phyloP scores from a whole-genome alignment of 805 yeast species.

The Yamadazyma akitaensis region DNA sequence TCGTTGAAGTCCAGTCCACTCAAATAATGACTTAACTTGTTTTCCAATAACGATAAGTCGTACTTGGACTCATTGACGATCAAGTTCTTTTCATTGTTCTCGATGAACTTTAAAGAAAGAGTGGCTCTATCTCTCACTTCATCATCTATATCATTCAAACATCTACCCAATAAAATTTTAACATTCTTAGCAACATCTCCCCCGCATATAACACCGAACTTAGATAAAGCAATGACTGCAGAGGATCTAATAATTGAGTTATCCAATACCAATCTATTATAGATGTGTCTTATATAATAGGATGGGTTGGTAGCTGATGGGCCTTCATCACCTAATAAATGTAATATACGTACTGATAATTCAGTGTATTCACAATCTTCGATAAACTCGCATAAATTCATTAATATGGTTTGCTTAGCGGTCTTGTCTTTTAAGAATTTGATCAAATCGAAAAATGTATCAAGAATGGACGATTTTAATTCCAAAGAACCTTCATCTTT shows the following conservation, averaged over 20 bases:
- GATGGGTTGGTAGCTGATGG: slow-evolving; percentile 85
- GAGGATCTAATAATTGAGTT: slow-evolving; percentile 94
- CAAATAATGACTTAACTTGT: slow-evolving; percentile 69
- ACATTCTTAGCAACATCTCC: slow-evolving; percentile 64
- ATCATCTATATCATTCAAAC: slow-evolving; percentile 86
- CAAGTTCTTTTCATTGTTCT: slow-evolving; percentile 36
- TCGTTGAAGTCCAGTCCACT: slow-evolving; percentile 44
- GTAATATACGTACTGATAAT: slow-evolving; percentile 87
- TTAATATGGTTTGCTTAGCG: slow-evolving; percentile 78
- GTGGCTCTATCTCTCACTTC: slow-evolving; percentile 98
- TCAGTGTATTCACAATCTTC: slow-evolving; percentile 98
- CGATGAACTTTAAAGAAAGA: slow-evolving; percentile 67
- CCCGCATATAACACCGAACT: slow-evolving; percentile 81
- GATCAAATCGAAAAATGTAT: slow-evolving; percentile 88
- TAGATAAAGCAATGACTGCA: slow-evolving; percentile 88
- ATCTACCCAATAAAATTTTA: slow-evolving; percentile 71
- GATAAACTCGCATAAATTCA: slow-evolving; percentile 90
- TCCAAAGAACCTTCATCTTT: slow-evolving; percentile 88
- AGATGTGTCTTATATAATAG: slow-evolving; percentile 89
- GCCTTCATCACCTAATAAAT: slow-evolving; percentile 90
- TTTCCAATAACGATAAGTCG: slow-evolving; percentile 76
- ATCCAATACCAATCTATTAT: slow-evolving; percentile 94
- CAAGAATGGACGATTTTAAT: slow-evolving; percentile 84
- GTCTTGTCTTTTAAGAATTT: slow-evolving; percentile 69
- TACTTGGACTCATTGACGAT: slow-evolving; percentile 66